Base-by-base conservation (phyloP, 75 land plant genomes). In the Azolla pinnata region DNA sequence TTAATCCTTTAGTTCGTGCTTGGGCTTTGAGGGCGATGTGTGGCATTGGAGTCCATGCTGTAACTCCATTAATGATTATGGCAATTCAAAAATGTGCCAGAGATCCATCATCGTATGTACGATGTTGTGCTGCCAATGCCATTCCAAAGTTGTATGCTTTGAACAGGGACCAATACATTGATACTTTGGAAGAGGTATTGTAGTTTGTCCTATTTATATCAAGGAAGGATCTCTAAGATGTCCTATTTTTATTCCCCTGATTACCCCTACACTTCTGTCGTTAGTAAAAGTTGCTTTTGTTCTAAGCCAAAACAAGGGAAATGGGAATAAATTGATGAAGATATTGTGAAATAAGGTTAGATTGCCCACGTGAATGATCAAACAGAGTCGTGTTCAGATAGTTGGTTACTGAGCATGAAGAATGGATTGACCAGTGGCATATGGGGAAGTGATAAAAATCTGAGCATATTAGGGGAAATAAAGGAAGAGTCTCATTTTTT, bases 1-100 rank as follows among this genome's bases (percentile, higher is more conserved):
- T 81, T 4, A 95, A 95, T 59, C 97, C 99, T 5, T 63, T 95
- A 55, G 97, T 95, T 31, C 72, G 99, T 55, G 99, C 90, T 29
- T 90, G 96, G 91, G 87, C 99, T 14, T 76, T 95, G 0, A 90
- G 99, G 19, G 80, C 99, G n/a, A 89, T 95, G 99, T 88, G 95
- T 25, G 99, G 99, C 3, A 95, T 95, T 34, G 81, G 87, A 19
- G 71, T 95, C 28, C 97, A 82, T 72, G 87, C 73, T 1, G 84
- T 95, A 35, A 71, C 88, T 35, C 97, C 87, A 14, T 65, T 95
- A 32, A 84, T 90, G 31, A 57, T 95, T 12, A 82, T 79, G 71
- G 99, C 97, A 33, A 77, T 78, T 19, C 61, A 63, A 7, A 95
- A 90, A 59, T 79, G 96, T 70, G 79, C 91, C 9, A 75, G 85